phyloP scores from a whole-genome alignment of 257 asterid species.

The Leonotis leonurus region DNA sequence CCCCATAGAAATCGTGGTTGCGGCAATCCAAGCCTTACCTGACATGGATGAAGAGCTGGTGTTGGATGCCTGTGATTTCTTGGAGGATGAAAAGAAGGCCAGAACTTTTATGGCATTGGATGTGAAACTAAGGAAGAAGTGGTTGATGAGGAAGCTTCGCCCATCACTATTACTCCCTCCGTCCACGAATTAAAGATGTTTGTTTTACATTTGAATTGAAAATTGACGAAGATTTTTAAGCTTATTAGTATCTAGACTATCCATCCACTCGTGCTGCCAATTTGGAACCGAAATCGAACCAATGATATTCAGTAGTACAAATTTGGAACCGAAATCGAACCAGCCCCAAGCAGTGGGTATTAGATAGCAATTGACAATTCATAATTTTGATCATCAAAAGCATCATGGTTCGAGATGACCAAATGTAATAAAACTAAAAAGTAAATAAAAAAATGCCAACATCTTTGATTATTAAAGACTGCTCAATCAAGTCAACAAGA shows the following conservation, averaged over 20 bases:
- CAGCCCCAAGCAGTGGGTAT: no score
- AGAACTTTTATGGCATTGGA: constrained; percentile 30
- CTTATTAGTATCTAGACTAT: no score
- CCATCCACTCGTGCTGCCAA: no score
- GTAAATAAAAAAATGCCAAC: neutral
- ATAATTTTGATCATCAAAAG: no score
- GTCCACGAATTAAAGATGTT: no score
- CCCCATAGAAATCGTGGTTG: constrained; percentile 22
- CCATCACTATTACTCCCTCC: neutral
- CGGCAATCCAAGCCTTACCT: constrained; percentile 29
- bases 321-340: no score
- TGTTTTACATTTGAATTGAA: no score
- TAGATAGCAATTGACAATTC: no score
- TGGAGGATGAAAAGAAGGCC: constrained; percentile 35
- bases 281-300: no score
- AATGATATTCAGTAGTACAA: no score
- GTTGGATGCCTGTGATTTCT: constrained; percentile 38
- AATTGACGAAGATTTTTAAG: no score
- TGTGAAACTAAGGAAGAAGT: constrained; percentile 29
- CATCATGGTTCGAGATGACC: neutral
- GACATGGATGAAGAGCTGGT: constrained; percentile 34
- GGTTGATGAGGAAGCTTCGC: constrained; percentile 36
- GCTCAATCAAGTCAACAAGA: neutral
- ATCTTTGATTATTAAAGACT: neutral
- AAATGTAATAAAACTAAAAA: neutral